Base-by-base conservation (phyloP, 805 yeast genomes). In the Ogataea henricii region DNA sequence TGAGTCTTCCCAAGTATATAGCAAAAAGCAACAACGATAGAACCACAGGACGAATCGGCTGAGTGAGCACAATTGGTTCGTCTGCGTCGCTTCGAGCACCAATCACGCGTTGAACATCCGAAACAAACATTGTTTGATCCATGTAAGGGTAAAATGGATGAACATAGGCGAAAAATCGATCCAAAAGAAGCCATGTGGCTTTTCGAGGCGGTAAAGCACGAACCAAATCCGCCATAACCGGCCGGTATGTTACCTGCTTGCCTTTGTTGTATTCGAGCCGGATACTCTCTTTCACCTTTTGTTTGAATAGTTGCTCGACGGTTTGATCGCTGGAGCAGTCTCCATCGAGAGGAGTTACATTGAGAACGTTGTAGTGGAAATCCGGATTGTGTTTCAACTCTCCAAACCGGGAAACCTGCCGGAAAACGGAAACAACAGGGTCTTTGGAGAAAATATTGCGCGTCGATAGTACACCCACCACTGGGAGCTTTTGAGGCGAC, bases 71-170 rank as follows among this genome's bases (percentile, higher is more conserved):
- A 2, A 72, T 50, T 9, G 53, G 53, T n/a, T 45, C 61, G 29
- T 67, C 72, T 23, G 55, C 54, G 48, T 53, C 50, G 12, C 64
- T 52, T 12, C 62, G 54, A 0, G 66, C 60, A 0, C 76, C 76
- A 3, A 79, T 56, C 1, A 78, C 63, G 4, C 49, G 51, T 3
- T 53, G 48, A 3, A 75, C 57, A 4, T 57, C 54, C 3, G 56
- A 57, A 1, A 52, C 41, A 45, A 77, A 77, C 30, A 57, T 54
- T 2, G 49, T 54, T 47, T 72, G 69, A 48, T 76, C 79, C 17
- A 78, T 35, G 41, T 62, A 76, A 1, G 83, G 83, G 63, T 70
- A 66, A 52, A 71, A 76, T 2, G 81, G 78, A 55, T 77, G 76
- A 6, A 77, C 55, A 53, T 64, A 65, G 17, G 57, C 55, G 59